Evolutionary conservation across 1,284 basidiomycete genomes (phyloP), one percentile per base, ranked within the genome.

Genomic region (Retiboletus fuscus): DNA sequence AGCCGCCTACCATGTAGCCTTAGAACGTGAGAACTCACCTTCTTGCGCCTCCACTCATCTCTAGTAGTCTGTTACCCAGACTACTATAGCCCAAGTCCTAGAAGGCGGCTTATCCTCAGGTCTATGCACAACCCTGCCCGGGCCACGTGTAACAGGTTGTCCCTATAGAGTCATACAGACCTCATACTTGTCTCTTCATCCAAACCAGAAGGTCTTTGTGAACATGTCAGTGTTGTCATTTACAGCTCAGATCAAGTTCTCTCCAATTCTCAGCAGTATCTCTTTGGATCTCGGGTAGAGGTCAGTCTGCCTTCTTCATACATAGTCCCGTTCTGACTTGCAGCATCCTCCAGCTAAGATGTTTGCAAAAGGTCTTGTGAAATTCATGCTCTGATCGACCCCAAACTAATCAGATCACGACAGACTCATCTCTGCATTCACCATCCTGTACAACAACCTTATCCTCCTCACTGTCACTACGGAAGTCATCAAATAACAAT

Each of bases 381-480:
- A 67, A 62, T 41, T 58, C 44, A 8, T 55, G 24, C 15, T 58
- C 62, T 41, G 62, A 47, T 49, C 26, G 12, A 43, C 60, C 41
- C 15, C 60, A 30, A 58, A 43, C 64, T 77, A 49, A 76, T 71
- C 6, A 8, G 22, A 72, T 65, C 66, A 49, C 53, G 30, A 53
- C 75, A 93, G 97, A 99, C 82, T n/a, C n/a, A 96, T 99, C 72
- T 87, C 99, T 61, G 99, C 98, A 2, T 99, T 99, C 85, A 96
- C 99, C 84, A 98, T 99, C 82, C 89, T 98, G 53, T 98, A 99
- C 88, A 99, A 99, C 88, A 99, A 99, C 85, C 87, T 99, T 77
- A 99, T 99, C 74, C 98, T 97, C 12, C 92, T 99, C 75, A 98
- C 99, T 80, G 97, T 99, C 79, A 99, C 98, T 2, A 99, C 99